Evolutionary conservation across 768 basidiomycete genomes (phyloP).

Genomic region (Hericium alpestre): DNA sequence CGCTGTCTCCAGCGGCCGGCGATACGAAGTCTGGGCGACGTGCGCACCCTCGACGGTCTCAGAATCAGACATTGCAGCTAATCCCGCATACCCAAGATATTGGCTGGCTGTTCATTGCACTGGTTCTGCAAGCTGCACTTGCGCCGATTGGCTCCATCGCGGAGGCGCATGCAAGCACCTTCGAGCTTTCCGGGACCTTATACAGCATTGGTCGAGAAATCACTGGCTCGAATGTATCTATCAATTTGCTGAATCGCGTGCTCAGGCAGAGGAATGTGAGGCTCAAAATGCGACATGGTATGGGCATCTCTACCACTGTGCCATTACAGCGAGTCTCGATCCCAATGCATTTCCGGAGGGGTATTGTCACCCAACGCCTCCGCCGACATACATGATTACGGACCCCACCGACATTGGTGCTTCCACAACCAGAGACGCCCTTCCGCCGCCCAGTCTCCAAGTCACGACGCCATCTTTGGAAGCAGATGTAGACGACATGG

Average conservation of each 20-base stretch:
- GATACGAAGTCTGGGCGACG: conserved; percentile 4
- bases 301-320: neutral
- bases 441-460: too few relatives aligned
- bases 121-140: neutral
- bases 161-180: neutral
- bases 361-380: neutral
- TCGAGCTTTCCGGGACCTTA: neutral
- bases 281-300: neutral
- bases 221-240: neutral
- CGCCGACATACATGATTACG: neutral
- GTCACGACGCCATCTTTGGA: too few relatives aligned
- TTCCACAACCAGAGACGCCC: too few relatives aligned
- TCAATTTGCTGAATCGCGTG: neutral
- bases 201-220: neutral
- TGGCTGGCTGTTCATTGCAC: neutral
- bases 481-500: neutral
- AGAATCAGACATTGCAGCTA: neutral
- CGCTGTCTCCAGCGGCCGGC: neutral
- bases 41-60: neutral
- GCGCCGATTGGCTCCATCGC: neutral
- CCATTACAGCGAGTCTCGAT: neutral
- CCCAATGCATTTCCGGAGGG: neutral
- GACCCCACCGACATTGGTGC: too few relatives aligned
- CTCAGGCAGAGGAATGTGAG: neutral
- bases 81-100: neutral